Percentiles rank a stretch among this genome's conserved stretches.
These are phyloP conservation scores for Clavispora carvajalis DNA, from an alignment of 805 yeast species.

Conservation along the genomic window DNA sequence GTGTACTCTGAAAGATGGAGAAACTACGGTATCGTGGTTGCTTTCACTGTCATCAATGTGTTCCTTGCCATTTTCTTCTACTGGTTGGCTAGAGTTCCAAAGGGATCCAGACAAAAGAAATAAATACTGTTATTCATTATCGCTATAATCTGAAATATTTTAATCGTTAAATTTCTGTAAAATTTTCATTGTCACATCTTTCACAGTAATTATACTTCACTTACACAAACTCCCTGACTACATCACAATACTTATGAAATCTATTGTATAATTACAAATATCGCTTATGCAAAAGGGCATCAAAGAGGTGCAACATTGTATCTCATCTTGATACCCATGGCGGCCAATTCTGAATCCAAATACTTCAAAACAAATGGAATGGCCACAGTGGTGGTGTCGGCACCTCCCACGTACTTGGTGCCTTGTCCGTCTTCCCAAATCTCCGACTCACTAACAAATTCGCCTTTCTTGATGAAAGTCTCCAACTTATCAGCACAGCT, in stretches of 20 bases:
- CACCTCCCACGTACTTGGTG: conserved; percentile 85
- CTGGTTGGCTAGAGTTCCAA: conserved; percentile 74
- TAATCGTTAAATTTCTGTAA: background rate
- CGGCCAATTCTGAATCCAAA: conserved; percentile 89
- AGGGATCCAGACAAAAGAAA: conserved; percentile 42
- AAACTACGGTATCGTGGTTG: conserved; percentile 54
- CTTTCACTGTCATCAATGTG: conserved; percentile 39
- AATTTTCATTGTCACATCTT: too few species aligned
- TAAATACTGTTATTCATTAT: background rate
- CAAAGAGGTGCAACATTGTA: conserved; percentile 70
- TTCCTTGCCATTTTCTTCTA: conserved; percentile 32
- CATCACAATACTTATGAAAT: background rate
- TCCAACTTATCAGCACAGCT: conserved; percentile 78
- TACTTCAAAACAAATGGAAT: conserved; percentile 95
- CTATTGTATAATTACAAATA: conserved; percentile 1
- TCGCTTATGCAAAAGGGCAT: conserved; percentile 3
- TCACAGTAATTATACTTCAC: too few species aligned
- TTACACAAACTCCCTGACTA: background rate
- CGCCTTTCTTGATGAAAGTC: conserved; percentile 42
- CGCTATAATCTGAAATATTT: background rate
- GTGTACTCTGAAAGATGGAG: conserved; percentile 55
- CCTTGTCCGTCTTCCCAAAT: conserved; percentile 99
- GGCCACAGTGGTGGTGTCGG: conserved; percentile 89
- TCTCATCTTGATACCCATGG: conserved; percentile 94
- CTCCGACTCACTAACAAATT: conserved; percentile 58